Evolutionary conservation across 1,284 basidiomycete genomes (phyloP).

Genomic region (Microbotryum intermedium): DNA sequence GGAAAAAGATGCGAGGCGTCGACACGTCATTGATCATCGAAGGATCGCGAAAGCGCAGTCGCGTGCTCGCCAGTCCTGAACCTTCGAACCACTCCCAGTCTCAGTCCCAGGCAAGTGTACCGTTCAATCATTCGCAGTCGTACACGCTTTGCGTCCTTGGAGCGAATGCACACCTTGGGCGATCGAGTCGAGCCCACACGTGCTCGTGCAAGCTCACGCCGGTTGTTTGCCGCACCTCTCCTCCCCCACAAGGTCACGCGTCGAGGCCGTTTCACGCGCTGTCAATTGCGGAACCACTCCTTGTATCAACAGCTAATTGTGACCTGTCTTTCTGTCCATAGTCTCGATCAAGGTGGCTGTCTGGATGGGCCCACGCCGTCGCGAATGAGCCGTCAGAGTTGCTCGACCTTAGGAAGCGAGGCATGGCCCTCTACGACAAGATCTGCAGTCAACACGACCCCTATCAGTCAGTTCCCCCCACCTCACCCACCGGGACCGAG

Average conservation of each 20-base stretch:
- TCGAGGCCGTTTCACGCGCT: neutral
- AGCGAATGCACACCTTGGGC: neutral
- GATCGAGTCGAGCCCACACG: neutral
- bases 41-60: neutral
- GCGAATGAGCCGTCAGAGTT: constrained; percentile 1
- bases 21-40: constrained; percentile 4
- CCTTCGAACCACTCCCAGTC: neutral
- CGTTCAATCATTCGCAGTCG: neutral
- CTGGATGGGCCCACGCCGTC: neutral
- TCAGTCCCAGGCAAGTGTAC: neutral
- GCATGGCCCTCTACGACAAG: constrained; percentile 11
- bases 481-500: neutral
- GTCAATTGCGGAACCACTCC: neutral
- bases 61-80: neutral
- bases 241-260: too few species aligned
- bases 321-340: neutral
- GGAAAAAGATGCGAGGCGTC: neutral
- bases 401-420: constrained; percentile 4
- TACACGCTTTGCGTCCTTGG: neutral
- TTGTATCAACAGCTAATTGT: too few species aligned
- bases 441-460: constrained; percentile 6
- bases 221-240: too few species aligned
- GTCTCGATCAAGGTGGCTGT: neutral
- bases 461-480: neutral
- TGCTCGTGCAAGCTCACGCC: neutral